Base-by-base conservation (phyloP, 768 basidiomycete genomes). In the Fibroporia radiculosa region DNA sequence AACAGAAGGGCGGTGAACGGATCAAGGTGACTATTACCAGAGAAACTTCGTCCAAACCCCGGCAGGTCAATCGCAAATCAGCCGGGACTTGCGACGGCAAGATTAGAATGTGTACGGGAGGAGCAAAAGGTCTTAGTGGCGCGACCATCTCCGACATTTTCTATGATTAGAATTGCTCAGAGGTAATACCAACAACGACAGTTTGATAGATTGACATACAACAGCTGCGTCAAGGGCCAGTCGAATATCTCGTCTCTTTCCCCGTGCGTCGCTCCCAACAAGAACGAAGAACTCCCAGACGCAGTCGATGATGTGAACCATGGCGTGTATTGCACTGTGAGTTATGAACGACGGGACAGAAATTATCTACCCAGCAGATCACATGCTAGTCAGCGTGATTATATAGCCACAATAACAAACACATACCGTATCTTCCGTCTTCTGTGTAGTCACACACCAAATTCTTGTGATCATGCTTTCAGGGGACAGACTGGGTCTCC, bases 211-310 rank as follows among this genome's bases (percentile, higher is more conserved):
- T 13, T 23, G 14, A 16, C 66, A 37, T 38, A 87, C 88, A 63
- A 63, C 69, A 3, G 80, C 80, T 27, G 75, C 56, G 38, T 69
- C 59, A 6, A 90, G 56, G 2, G 78, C 88, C 20, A 85, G 63
- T 35, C 66, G 70, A 42, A 91, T 88, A 38, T 79, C 73, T 38
- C 60, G 58, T 43, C 80, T 72, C 26, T 74, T 66, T 24, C 72
- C 72, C 41, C 85, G 73, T n/a, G 83, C 85, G 18, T 75, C 68
- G 38, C 64, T 66, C 11, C 84, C 83, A 12, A 92, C 78, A 23
- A 91, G 45, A 14, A 91, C 74, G 53, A 86, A 91, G 35, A 84
- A 66, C 62, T 92, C 89, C 78, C 86, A 87, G 16, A 79, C 65
- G 55, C 84, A 89, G 56, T 91, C 82, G 28, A 87, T 58, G 38